phyloP scores from a whole-genome alignment of 2,329 filamentous ascomycete species.

The Fusarium metavorans region DNA sequence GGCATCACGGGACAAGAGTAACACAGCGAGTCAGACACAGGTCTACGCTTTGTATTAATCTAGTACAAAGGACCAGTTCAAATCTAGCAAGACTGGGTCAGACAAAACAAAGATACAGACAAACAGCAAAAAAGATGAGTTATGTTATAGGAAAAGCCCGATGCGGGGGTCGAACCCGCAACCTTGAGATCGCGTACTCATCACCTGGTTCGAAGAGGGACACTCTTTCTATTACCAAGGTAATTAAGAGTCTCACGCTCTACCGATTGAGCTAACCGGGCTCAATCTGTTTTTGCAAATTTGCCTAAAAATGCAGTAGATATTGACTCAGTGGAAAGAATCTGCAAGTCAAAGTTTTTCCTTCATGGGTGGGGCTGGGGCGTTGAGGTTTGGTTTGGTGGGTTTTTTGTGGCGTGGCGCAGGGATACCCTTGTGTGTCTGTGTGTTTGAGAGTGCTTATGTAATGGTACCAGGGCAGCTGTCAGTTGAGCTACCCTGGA shows the following conservation, averaged over 20 bases:
- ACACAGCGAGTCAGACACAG: not conserved
- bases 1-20: not conserved
- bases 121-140: not conserved
- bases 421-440: not conserved
- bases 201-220: not conserved
- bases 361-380: not conserved
- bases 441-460: not conserved
- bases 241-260: slow-evolving; percentile 72
- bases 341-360: not conserved
- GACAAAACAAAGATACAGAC: not conserved
- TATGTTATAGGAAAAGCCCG: slow-evolving; percentile 55
- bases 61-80: too few relatives aligned
- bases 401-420: not conserved
- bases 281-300: slow-evolving; percentile 29
- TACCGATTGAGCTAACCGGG: slow-evolving; percentile 54
- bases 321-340: not conserved
- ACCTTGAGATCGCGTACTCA: slow-evolving; percentile 60
- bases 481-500: not conserved
- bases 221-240: not conserved
- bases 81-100: too few relatives aligned
- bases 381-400: not conserved
- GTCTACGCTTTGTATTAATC: too few relatives aligned
- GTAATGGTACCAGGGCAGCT: not conserved
- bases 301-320: not conserved
- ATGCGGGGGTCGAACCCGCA: slow-evolving; percentile 66